Evolutionary conservation across 495 filamentous ascomycete genomes (phyloP).

Genomic region (Durotheca rogersii): DNA sequence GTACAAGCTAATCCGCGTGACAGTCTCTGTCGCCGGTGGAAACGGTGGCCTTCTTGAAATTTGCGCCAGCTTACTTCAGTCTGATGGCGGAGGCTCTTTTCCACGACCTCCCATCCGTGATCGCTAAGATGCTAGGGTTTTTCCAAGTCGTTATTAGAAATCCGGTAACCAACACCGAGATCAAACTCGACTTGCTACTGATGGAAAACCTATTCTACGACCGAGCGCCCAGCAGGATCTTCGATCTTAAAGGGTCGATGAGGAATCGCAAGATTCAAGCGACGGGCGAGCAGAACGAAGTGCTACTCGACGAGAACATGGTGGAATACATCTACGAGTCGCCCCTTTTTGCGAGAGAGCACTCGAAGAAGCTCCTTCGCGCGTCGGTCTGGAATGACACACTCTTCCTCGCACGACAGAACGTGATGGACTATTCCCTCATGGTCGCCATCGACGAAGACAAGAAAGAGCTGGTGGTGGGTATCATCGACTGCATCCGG

Average conservation of each 20-base stretch:
- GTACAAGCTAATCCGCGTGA: slow-evolving; percentile 10
- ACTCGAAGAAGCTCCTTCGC: slow-evolving; percentile 84
- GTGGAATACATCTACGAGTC: slow-evolving; percentile 99
- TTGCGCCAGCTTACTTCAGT: slow-evolving; percentile 94
- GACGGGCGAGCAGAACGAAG: slow-evolving; percentile 93
- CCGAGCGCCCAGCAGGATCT: slow-evolving; percentile 84
- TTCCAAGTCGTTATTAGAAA: slow-evolving; percentile 98
- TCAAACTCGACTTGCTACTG: slow-evolving; percentile 89
- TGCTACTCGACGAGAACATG: slow-evolving; percentile 98
- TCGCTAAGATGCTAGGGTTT: slow-evolving; percentile 99
- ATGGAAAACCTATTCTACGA: slow-evolving; percentile 99
- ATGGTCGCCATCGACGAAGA: slow-evolving; percentile 97
- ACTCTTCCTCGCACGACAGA: slow-evolving; percentile 82
- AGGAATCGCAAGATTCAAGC: slow-evolving; percentile 93
- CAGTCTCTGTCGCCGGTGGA: slow-evolving; percentile 82
- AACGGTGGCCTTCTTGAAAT: slow-evolving; percentile 88
- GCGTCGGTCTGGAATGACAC: slow-evolving; percentile 95
- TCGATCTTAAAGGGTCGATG: slow-evolving; percentile 98
- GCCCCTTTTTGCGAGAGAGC: slow-evolving; percentile 89
- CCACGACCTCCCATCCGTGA: slow-evolving; percentile 92
- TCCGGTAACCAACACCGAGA: slow-evolving; percentile 84
- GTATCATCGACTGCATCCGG: slow-evolving; percentile 97
- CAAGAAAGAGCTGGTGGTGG: slow-evolving; percentile 86
- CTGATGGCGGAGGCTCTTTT: slow-evolving; percentile 96
- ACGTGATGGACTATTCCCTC: slow-evolving; percentile 98